These are phyloP conservation scores for Rutstroemia sydowiana DNA, from an alignment of 2,329 filamentous ascomycete species.

Conservation along the genomic window DNA sequence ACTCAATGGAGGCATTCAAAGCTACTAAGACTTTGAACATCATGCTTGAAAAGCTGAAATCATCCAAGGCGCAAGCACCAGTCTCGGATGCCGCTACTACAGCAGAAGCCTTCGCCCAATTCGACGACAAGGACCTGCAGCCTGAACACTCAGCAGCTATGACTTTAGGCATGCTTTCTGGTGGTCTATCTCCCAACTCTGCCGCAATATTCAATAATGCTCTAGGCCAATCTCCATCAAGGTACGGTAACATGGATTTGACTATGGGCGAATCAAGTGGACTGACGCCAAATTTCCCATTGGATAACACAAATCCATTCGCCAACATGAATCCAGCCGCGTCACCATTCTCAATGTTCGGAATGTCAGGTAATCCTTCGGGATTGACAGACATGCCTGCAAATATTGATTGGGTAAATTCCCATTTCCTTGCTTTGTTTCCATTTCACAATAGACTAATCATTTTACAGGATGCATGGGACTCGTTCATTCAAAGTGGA, in stretches of 20 bases:
- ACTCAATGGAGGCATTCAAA: conserved; percentile 86
- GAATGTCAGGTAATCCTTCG: conserved; percentile 33
- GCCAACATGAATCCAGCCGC: conserved; percentile 17
- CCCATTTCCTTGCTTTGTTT: neutral
- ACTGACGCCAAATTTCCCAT: conserved; percentile 34
- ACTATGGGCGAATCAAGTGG: conserved; percentile 26
- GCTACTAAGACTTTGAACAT: conserved; percentile 73
- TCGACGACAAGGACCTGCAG: conserved; percentile 45
- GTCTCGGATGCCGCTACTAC: conserved; percentile 14
- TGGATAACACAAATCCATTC: conserved; percentile 24
- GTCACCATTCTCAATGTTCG: conserved; percentile 47
- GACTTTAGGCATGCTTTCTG: conserved; percentile 62
- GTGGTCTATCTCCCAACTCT: conserved; percentile 46
- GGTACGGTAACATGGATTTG: conserved; percentile 25
- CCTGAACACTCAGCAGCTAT: conserved; percentile 60
- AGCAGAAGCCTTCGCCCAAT: conserved; percentile 24
- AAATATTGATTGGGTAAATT: conserved; percentile 56
- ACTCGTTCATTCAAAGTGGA: conserved; percentile 58
- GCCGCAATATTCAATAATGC: conserved; percentile 28
- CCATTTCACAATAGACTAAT: neutral
- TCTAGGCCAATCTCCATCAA: conserved; percentile 29
- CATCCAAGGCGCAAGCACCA: conserved; percentile 30
- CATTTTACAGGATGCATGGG: conserved; percentile 53
- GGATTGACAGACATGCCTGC: conserved; percentile 47
- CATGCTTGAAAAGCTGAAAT: conserved; percentile 72